Evolutionary conservation across 352 stramenopile species (phyloP).

Genomic region (Phytophthora sp.): DNA sequence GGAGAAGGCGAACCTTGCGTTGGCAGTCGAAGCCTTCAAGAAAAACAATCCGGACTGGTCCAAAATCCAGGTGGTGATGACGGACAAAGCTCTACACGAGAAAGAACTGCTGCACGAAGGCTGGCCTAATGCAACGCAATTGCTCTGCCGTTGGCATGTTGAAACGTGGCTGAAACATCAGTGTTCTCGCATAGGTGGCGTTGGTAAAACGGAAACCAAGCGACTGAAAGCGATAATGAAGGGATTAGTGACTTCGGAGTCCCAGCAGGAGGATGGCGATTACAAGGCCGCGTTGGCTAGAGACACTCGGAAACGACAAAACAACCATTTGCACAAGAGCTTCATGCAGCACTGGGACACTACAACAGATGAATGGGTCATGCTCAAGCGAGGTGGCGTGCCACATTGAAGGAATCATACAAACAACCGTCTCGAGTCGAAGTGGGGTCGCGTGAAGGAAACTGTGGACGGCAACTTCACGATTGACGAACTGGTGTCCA

Average conservation of each 20-base stretch:
- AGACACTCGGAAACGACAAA: neutral
- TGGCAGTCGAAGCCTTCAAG: slow-evolving; percentile 7
- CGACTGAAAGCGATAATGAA: slow-evolving; percentile 2
- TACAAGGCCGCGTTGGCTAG: neutral
- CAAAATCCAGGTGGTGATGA: slow-evolving; percentile 10
- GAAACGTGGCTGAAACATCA: slow-evolving; percentile 21
- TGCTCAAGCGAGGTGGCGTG: slow-evolving; percentile 6
- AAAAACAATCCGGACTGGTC: slow-evolving; percentile 11
- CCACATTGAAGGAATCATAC: slow-evolving; percentile 16
- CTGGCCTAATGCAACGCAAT: slow-evolving; percentile 5
- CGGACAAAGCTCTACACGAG: slow-evolving; percentile 17
- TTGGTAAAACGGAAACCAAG: slow-evolving; percentile 1
- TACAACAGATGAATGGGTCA: slow-evolving; percentile 7
- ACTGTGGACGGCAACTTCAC: neutral
- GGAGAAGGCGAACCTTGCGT: slow-evolving; percentile 6
- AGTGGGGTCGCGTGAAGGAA: slow-evolving; percentile 20
- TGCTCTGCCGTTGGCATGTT: slow-evolving; percentile 10
- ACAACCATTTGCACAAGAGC: slow-evolving; percentile 2
- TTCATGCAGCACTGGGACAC: slow-evolving; percentile 19
- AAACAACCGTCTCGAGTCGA: slow-evolving; percentile 13
- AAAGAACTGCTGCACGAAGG: slow-evolving; percentile 11
- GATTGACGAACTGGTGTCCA: slow-evolving; percentile 15
- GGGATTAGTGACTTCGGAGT: slow-evolving; percentile 1
- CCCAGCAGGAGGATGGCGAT: slow-evolving; percentile 1
- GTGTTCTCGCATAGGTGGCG: neutral